Conservation (phyloP, 495 filamentous ascomycete genomes). For the Trichoderma erinaceum region DNA sequence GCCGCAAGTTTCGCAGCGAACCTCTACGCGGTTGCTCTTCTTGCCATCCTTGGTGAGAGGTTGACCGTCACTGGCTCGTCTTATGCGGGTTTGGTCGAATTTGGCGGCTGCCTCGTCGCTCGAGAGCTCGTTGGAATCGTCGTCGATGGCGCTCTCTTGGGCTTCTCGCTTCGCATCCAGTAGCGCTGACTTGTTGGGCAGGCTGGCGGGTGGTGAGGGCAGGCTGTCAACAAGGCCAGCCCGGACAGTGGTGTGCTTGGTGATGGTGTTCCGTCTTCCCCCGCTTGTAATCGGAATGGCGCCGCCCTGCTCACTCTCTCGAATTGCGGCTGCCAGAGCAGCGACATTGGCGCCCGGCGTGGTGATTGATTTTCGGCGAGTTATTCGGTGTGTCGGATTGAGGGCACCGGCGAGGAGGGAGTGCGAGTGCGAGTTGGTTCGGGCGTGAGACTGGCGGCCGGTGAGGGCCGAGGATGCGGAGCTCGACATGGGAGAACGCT, state of each 20-base stretch:
- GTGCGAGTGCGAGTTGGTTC: slow-evolving; percentile 76
- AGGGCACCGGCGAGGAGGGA: slow-evolving; percentile 62
- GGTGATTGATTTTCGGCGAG: slow-evolving; percentile 88
- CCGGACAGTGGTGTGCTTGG: slow-evolving; percentile 35
- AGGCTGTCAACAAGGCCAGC: slow-evolving; percentile 48
- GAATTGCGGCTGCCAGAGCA: slow-evolving; percentile 69
- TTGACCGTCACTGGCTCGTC: slow-evolving; percentile 82
- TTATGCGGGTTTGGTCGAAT: slow-evolving; percentile 61
- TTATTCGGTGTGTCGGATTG: slow-evolving; percentile 77
- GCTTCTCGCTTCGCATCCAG: slow-evolving; percentile 34
- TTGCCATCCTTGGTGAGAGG: slow-evolving; percentile 72
- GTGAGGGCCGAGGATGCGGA: slow-evolving; percentile 34
- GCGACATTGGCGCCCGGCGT: slow-evolving; percentile 63
- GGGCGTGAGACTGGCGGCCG: slow-evolving; percentile 51
- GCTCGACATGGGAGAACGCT: slow-evolving; percentile 40
- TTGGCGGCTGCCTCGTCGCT: slow-evolving; percentile 52
- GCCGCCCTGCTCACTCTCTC: slow-evolving; percentile 51
- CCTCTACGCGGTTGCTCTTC: slow-evolving; percentile 67
- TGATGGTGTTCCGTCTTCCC: slow-evolving; percentile 45
- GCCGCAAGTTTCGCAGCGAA: slow-evolving; percentile 96
- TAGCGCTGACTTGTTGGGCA: slow-evolving; percentile 41
- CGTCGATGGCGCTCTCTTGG: slow-evolving; percentile 53
- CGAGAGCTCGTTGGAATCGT: slow-evolving; percentile 49
- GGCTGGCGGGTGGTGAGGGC: slow-evolving; percentile 51
- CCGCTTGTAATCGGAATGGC: slow-evolving; percentile 42